Evolutionary conservation across 768 basidiomycete genomes (phyloP), one percentile per base, ranked within the genome.

Genomic region (Vararia minispora): DNA sequence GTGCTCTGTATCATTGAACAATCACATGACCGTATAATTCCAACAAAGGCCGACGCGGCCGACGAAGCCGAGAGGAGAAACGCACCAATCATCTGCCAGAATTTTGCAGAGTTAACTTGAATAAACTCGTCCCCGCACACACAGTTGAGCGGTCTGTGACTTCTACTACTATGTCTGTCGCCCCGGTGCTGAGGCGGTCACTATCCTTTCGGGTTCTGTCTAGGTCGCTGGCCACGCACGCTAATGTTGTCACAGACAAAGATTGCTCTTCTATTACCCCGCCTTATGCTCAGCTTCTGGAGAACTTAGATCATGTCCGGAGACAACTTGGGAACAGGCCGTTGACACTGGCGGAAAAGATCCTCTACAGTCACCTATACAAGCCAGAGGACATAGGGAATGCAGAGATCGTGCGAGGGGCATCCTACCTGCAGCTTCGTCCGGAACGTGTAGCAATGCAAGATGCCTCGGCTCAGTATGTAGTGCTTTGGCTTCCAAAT

Each of bases 391-490:
- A 77, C 51, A 60, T 92, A 33, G 69, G 71, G 25, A 60, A 71
- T 31, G 73, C 74, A 21, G 74, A 76, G 22, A 77, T 71, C 47
- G 69, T 89, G 28, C 69, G 92, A 50, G 94, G 92, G 14, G 78
- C 91, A 56, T 68, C 77, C 6, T 94, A 98, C 60, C 68, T 99
- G 33, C 91, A 91, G 63, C 72, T 99, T 24, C 70, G 64, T 45
- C 95, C 94, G 4, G 84, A 94, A 59, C 67, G 95, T 43, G 95
- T 98, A 22, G 95, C 95, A 11, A 95, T 98, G 88, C 94, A 98
- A 56, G 89, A 95, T 66, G 82, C 84, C 47, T 84, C 79, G 41
- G 78, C 87, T 29, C 87, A 90, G 84, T 88, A 63, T 60, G 86
- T 66, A 28, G 37, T 20, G 13, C 14, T 16, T 28, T 35, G 4